Evolutionary conservation across 1,284 basidiomycete species (phyloP), one percentile per base, ranked within the genome.

Genomic region (Cutaneotrichosporon cutaneum): DNA sequence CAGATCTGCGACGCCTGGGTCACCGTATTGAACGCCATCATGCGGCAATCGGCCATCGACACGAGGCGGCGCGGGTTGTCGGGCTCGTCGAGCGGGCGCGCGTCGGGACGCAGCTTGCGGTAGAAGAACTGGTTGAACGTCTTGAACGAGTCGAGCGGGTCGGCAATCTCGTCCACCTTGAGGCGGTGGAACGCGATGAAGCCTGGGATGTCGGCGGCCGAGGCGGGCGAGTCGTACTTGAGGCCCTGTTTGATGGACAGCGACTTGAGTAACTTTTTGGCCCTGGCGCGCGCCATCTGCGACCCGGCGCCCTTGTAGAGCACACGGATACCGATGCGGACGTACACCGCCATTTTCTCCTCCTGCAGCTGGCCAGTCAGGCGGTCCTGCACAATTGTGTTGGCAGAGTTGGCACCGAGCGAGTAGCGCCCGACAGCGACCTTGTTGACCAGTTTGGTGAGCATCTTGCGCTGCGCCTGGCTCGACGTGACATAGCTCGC

Each of bases 381-480:
- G 14, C 94, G 83, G 75, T 96, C 92, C 80, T 96, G 93, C 0
- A 96, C 92, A 63, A 97, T 91, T 66, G 98, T 97, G 75, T 98
- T 98, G 55, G 94, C 95, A 60, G 65, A 72, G 63, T 79, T 80
- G n/a, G 94, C 94, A 8, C 94, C 94, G 32, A 97, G 85, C 68
- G 86, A 87, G 80, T 98, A 97, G 65, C 89, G 85, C 2, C 94
- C 94, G 64, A 85, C 85, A 0, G 89, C 89, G 3, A 95, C 86
- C 80, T 92, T 92, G 56, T 85, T 84, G 64, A 96, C 83, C 47
- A 96, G 85, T 81, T 91, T 94, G 61, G 91, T 93, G 72, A 94
- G 90, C 88, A 92, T 96, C 80, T 99, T 99, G 72, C 95, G 84
- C 81, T 97, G 94, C 58, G 96, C 95, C 81, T 99, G 95, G 67